phyloP scores from a whole-genome alignment of 2,329 filamentous ascomycete species.

The Phialophora verrucosa region DNA sequence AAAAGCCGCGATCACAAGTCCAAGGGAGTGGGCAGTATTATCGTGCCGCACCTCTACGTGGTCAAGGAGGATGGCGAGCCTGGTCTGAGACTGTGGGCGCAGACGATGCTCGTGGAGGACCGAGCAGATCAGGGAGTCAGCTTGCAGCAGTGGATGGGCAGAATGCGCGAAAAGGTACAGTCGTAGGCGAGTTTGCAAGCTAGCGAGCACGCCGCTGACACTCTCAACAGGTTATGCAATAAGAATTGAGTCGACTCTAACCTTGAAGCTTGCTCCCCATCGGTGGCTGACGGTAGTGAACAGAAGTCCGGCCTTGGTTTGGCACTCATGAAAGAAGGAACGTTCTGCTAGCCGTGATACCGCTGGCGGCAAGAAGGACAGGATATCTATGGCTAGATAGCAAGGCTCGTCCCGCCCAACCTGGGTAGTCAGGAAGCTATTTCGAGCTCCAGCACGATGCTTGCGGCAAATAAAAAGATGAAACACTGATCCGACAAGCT shows the following conservation, averaged over 20 bases:
- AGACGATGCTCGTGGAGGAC: constrained; percentile 94
- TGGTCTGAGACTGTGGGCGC: constrained; percentile 92
- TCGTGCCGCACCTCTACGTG: constrained; percentile 90
- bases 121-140: constrained; percentile 92
- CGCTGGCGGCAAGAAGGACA: constrained; percentile 13
- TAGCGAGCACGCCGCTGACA: constrained; percentile 24
- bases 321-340: background rate
- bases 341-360: constrained; percentile 17
- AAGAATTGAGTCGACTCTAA: constrained; percentile 1
- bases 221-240: constrained; percentile 35
- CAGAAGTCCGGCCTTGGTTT: constrained; percentile 1
- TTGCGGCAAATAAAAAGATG: constrained; percentile 22
- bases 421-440: constrained; percentile 14
- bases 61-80: constrained; percentile 96
- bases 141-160: constrained; percentile 90
- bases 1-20: constrained; percentile 89
- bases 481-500: constrained; percentile 37
- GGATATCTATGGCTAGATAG: constrained; percentile 17
- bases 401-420: constrained; percentile 14
- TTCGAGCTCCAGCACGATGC: constrained; percentile 15
- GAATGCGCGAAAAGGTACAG: constrained; percentile 89
- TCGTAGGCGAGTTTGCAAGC: constrained; percentile 15
- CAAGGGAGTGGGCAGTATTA: constrained; percentile 88
- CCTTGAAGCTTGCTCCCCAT: background rate
- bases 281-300: background rate